Conservation (phyloP, 75 land plant genomes). For the Sequoia sempervirens region DNA sequence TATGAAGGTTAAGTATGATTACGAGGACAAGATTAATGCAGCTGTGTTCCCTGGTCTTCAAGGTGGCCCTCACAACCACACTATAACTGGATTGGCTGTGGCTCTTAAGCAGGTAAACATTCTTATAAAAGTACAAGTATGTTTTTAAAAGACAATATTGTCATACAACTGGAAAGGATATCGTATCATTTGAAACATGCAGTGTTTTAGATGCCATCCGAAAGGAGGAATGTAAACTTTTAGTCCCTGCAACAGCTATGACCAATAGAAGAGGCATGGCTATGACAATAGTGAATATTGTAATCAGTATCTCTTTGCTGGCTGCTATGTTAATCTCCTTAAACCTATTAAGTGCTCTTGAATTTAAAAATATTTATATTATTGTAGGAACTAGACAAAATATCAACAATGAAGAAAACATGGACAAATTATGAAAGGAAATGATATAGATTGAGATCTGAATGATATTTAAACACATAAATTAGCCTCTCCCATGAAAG, state of each 20-base stretch:
- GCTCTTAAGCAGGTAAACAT: slow-evolving; percentile 85
- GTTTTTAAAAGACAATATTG: background rate
- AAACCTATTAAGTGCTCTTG: background rate
- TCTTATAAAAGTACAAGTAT: background rate
- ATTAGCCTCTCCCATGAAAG: background rate
- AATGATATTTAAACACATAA: background rate
- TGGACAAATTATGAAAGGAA: background rate
- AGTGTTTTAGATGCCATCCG: background rate
- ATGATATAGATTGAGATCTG: background rate
- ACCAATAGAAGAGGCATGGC: slow-evolving; percentile 2
- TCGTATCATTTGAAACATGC: background rate
- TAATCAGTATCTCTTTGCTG: background rate
- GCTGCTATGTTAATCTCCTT: background rate
- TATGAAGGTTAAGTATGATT: slow-evolving; percentile 83
- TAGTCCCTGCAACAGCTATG: background rate
- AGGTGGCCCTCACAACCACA: slow-evolving; percentile 98
- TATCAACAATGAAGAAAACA: background rate
- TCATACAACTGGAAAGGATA: background rate
- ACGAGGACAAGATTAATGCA: slow-evolving; percentile 85
- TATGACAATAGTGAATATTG: background rate
- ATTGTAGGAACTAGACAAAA: background rate
- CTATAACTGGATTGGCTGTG: slow-evolving; percentile 76
- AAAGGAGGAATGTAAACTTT: background rate
- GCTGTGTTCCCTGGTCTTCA: slow-evolving; percentile 98
- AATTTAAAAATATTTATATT: background rate